phyloP scores from a whole-genome alignment of 768 basidiomycete genomes.

The Brasilioporus rufonigricans region DNA sequence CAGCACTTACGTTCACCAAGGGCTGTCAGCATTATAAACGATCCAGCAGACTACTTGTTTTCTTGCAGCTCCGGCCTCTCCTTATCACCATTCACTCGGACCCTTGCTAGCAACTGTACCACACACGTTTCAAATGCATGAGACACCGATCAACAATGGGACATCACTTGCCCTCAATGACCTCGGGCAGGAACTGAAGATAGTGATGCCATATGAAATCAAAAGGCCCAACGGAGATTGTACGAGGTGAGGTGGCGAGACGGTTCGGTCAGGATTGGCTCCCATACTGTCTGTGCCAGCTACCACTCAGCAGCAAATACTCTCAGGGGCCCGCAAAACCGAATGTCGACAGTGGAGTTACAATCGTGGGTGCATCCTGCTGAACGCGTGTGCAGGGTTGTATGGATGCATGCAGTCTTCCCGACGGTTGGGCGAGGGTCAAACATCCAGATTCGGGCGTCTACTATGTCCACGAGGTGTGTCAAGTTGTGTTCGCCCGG shows the following conservation, averaged over 20 bases:
- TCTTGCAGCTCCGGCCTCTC: neutral
- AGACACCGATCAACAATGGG: neutral
- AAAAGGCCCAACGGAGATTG: neutral
- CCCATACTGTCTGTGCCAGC: neutral
- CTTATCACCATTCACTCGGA: neutral
- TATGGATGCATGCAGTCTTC: constrained; percentile 9
- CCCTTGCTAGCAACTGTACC: neutral
- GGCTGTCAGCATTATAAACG: neutral
- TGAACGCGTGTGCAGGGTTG: too few species aligned
- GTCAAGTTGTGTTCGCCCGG: constrained; percentile 26
- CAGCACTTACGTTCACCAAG: neutral
- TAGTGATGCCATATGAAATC: constrained; percentile 18
- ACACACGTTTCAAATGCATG: constrained; percentile 4
- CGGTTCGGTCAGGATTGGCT: neutral
- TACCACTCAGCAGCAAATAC: constrained; percentile 7
- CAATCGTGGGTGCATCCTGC: constrained; percentile 8
- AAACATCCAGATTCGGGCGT: constrained; percentile 32
- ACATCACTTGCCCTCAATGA: neutral
- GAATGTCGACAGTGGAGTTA: neutral
- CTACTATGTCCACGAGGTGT: constrained; percentile 30
- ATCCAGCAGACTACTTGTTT: neutral
- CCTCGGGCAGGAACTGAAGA: constrained; percentile 3
- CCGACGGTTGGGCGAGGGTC: constrained; percentile 27
- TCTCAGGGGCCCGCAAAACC: constrained; percentile 15
- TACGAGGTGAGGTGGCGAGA: constrained; percentile 10